A percentile compares a stretch with the other conserved stretches of the same genome.
Evolutionary conservation across 345 rosid genomes (phyloP).

Genomic region (Geranium rotundifolium): DNA sequence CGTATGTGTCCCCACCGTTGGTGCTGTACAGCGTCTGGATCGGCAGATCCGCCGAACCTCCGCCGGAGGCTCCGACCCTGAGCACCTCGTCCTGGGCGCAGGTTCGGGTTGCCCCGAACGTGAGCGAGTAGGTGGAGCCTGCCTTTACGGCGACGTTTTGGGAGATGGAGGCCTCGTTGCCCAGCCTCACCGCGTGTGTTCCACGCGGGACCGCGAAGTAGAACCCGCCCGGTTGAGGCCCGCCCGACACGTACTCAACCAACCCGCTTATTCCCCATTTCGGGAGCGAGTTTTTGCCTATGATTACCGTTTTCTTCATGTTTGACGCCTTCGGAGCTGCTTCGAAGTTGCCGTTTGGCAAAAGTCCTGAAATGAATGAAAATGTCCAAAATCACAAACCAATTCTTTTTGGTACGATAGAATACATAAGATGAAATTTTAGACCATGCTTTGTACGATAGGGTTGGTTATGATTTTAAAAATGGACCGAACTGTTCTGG

Average conservation of each 20-base stretch:
- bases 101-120: conserved; percentile 66
- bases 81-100: conserved; percentile 80
- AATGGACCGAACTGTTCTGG: too few species aligned
- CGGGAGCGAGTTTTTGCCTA: conserved; percentile 76
- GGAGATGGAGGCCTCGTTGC: conserved; percentile 70
- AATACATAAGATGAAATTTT: too few species aligned
- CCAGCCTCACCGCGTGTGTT: conserved; percentile 63
- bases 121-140: conserved; percentile 44
- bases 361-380: conserved; percentile 32
- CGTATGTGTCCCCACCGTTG: conserved; percentile 77
- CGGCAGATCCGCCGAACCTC: conserved; percentile 43
- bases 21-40: conserved; percentile 62
- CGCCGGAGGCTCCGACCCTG: conserved; percentile 32
- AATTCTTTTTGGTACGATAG: not conserved
- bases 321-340: conserved; percentile 39
- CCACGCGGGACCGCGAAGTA: conserved; percentile 60
- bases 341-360: conserved; percentile 69
- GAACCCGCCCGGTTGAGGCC: conserved; percentile 84
- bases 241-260: conserved; percentile 65
- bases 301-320: conserved; percentile 54
- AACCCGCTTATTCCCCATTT: conserved; percentile 61
- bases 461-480: too few species aligned
- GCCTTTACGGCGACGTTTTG: conserved; percentile 36
- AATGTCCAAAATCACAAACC: not conserved
- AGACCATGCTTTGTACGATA: too few species aligned